phyloP scores from a whole-genome alignment of 192 early-diverging fungal species.

The Funneliformis geosporum region DNA sequence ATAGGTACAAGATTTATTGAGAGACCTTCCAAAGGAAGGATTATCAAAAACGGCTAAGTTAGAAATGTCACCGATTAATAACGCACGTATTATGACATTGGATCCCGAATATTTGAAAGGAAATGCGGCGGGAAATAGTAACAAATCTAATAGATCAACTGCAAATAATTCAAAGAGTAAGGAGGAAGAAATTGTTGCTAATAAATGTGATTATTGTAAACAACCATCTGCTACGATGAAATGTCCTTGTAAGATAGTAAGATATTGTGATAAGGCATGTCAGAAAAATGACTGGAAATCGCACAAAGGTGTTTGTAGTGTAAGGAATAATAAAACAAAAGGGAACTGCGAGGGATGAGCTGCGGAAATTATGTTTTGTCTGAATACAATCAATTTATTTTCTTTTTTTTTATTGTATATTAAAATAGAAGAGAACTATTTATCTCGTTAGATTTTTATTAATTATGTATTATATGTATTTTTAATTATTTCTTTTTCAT shows the following conservation, averaged over 20 bases:
- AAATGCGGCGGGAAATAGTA: background rate
- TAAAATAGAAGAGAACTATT: no score
- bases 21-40: background rate
- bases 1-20: background rate
- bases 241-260: background rate
- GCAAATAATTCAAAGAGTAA: background rate
- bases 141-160: background rate
- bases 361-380: no score
- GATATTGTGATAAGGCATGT: constrained; percentile 1
- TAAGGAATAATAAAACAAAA: background rate
- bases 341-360: no score
- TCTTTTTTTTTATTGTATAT: no score
- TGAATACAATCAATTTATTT: no score
- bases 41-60: background rate
- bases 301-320: background rate
- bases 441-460: no score
- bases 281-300: background rate
- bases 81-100: background rate
- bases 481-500: no score
- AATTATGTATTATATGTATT: no score
- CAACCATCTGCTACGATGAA: background rate
- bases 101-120: background rate
- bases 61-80: background rate
- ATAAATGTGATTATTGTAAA: constrained; percentile 7
- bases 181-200: background rate